Base-by-base conservation (phyloP, 345 rosid genomes). In the Eucalyptus urophylla region DNA sequence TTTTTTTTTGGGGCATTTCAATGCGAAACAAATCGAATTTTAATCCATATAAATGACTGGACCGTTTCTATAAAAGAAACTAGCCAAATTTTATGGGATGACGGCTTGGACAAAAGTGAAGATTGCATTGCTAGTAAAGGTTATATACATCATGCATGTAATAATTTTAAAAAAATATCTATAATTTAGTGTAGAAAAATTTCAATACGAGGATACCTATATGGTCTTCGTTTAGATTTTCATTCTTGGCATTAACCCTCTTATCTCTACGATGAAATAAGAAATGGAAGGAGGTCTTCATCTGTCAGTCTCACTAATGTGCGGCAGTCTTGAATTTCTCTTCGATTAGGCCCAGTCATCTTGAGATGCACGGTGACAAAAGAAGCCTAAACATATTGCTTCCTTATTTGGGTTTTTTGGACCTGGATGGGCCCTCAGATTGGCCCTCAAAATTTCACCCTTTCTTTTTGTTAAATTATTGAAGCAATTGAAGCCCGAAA, bases 111-210 rank as follows among this genome's bases (percentile, higher is more conserved):
- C 3, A 6, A 5, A 76, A 76, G 15, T 19, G 83, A 76, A 76
- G 45, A 76, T 7, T 25, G 8, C 24, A 2, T 37, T 76, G 4
- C 13, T 37, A 21, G 47, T 21, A 12, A 40, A 37, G 2, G 15
- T 22, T 24, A 76, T 37, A 12, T 37, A 12, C 47, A 21, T 76
- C 8, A 37, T 6, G 27, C 8, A 13, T 76, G 27, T n/a, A 8
- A 21, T 19, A 1, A 40, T 40, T 37, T 43, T 3, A 3, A 5
- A 10, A 11, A 37, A 21, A 11, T 2, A 21, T 22, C 3, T 2
- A 76, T 4, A 40, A 11, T 11, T 40, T 40, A 76, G 47, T 13
- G 29, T 21, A 76, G 29, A 40, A 11, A 76, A 19, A 5, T 37
- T 37, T 76, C 14, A 11, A 0, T 21, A 40, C 2, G 47, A 76